Percentiles rank a stretch among this genome's conserved stretches.
Conservation (phyloP, 2,329 filamentous ascomycete genomes). For the Lachnellula hyalina region DNA sequence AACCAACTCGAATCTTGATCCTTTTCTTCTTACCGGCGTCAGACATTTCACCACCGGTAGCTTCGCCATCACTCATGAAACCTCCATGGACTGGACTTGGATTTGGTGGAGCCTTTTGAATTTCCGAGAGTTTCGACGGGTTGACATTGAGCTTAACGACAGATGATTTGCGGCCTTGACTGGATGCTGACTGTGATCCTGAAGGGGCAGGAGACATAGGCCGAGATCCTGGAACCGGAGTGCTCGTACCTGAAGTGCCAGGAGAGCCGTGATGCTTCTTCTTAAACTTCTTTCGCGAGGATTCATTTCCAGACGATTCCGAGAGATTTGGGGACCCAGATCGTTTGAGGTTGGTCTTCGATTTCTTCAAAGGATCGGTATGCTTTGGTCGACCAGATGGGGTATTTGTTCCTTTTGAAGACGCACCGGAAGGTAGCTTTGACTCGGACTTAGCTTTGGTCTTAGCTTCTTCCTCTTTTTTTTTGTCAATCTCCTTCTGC, state of each 20-base stretch:
- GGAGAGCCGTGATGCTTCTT: constrained; percentile 55
- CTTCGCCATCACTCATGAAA: constrained; percentile 68
- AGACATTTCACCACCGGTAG: constrained; percentile 62
- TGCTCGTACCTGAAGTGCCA: constrained; percentile 49
- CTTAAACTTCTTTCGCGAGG: constrained; percentile 71
- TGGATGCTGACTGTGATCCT: constrained; percentile 14
- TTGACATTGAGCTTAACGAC: constrained; percentile 26
- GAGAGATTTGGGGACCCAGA: constrained; percentile 78
- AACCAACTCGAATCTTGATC: constrained; percentile 45
- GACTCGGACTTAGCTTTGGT: constrained; percentile 44
- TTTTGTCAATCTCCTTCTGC: constrained; percentile 59
- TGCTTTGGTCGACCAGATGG: constrained; percentile 54
- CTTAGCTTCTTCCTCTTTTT: constrained; percentile 55
- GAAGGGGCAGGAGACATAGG: constrained; percentile 25
- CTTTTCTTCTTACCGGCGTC: constrained; percentile 57
- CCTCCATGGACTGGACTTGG: constrained; percentile 39
- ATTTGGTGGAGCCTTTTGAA: constrained; percentile 24
- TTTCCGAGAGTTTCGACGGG: constrained; percentile 28
- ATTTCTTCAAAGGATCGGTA: constrained; percentile 45
- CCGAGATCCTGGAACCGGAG: constrained; percentile 43
- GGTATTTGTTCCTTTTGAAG: constrained; percentile 66
- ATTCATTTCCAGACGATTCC: constrained; percentile 89
- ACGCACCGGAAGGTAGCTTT: constrained; percentile 43
- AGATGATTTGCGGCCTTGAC: constrained; percentile 28
- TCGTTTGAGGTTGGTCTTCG: constrained; percentile 64